Evolutionary conservation across 2,329 filamentous ascomycete species (phyloP).

Genomic region (Byssoonygena ceratinophila): DNA sequence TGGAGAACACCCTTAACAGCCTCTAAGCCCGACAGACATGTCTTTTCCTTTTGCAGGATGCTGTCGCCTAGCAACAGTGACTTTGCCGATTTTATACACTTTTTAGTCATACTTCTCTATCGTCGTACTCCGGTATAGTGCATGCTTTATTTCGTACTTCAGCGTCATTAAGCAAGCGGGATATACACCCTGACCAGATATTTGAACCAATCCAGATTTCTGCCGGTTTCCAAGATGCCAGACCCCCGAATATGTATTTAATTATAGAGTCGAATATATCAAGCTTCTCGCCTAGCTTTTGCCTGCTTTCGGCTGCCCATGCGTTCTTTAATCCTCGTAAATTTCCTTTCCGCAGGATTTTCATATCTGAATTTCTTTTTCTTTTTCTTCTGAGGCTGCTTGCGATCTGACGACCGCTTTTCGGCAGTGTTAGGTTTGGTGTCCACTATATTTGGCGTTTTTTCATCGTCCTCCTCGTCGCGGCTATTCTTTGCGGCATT

Average conservation of each 20-base stretch:
- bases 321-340: slow-evolving; percentile 51
- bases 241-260: slow-evolving; percentile 9
- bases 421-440: slow-evolving; percentile 19
- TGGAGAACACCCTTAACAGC: slow-evolving; percentile 84
- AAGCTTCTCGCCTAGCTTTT: slow-evolving; percentile 41
- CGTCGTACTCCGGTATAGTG: background rate
- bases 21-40: slow-evolving; percentile 48
- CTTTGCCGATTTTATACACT: background rate
- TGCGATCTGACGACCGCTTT: slow-evolving; percentile 39
- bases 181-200: background rate
- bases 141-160: background rate
- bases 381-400: slow-evolving; percentile 46
- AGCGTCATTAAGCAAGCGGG: slow-evolving; percentile 1
- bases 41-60: background rate
- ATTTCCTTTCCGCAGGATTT: slow-evolving; percentile 67
- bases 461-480: slow-evolving; percentile 25
- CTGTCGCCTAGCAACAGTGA: background rate
- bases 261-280: slow-evolving; percentile 17
- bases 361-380: slow-evolving; percentile 93
- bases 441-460: slow-evolving; percentile 20
- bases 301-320: slow-evolving; percentile 61
- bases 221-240: background rate
- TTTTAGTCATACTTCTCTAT: background rate
- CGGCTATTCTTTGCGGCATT: slow-evolving; percentile 38
- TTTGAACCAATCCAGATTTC: background rate